Evolutionary conservation across 176 grass and related monocot genomes (phyloP), one percentile per base, ranked within the genome.

Genomic region (Areca catechu): DNA sequence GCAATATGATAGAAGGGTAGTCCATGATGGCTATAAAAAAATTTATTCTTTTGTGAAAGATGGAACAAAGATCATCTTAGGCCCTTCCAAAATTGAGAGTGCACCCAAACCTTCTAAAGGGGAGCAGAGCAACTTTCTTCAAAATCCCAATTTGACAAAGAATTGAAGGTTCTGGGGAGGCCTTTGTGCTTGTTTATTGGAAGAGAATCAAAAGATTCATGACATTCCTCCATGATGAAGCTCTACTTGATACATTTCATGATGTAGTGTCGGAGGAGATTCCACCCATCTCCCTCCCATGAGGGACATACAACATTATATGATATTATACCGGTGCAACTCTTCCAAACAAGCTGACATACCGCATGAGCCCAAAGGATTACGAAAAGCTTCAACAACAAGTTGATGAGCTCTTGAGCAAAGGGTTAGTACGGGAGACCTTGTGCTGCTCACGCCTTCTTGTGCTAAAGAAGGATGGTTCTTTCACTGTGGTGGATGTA

Each of bases 1-100:
- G 16, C 18, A 9, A 20, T 61, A 61, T 37, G 17, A 62, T 22
- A 47, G 15, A 59, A 75, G n/a, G 6, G 12, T 24, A 2, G 49
- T 53, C 1, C 51, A 74, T 66, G 50, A 74, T 19, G 61, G 71
- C 16, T 65, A 48, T 43, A 64, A 48, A 74, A 65, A 29, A n/a
- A 57, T 27, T 19, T 74, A 74, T 15, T 37, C 27, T 4, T 74
- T 74, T 49, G 10, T 15, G 1, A 74, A 55, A 20, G 14, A 64
- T 56, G 67, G 67, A 4, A 12, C 50, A 1, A 57, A 58, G 1
- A 48, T 58, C 20, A 47, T 48, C 34, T 47, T 71, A 4, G 54
- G n/a, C 5, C 68, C 68, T 50, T 24, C 30, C 1, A 20, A 50
- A 34, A 6, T 71, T 1, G 14, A 24, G 20, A 43, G 49, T 7